Base-by-base conservation (phyloP, 2,329 filamentous ascomycete species). In the Pseudogymnoascus sp. region DNA sequence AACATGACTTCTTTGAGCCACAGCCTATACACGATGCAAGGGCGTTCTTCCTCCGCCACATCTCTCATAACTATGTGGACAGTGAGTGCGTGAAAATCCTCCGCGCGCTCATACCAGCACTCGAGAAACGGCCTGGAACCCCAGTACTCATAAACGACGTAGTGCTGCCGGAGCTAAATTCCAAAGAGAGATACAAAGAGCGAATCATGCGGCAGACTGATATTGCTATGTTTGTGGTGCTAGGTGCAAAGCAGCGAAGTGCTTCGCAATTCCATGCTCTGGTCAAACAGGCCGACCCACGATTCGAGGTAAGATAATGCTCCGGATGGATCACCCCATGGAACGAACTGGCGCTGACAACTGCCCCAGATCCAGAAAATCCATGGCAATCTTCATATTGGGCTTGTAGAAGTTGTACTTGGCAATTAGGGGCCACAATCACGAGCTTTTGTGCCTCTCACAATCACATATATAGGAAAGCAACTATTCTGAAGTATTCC, bases 41-140 rank as follows among this genome's bases (percentile, higher is more conserved):
- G 45, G 71, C 73, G 4, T 79, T 78, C 65, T 69, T 76, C 21
- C 72, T 78, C 36, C 73, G 77, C 23, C 73, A 71, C 65, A 72
- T 77, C 10, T 67, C 78, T 23, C 78, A 79, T 65, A 77, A 79
- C 63, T 78, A 74, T 74, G 69, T 69, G 19, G 75, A 78, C 62
- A 68, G 70, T 19, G 72, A 78, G 31, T 73, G 71, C 34, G 68
- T 74, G n/a, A 69, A 66, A 7, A 77, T 79, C 31, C 67, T 79
- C 41, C 66, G 66, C 25, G 68, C 70, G 4, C 41, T 78, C 3
- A 66, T 75, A 1, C 73, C 75, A 2, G 76, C 71, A 2, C 63
- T 78, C 63, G 73, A 73, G 65, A 67, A 68, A 6, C 43, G 37
- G 7, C 63, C 66, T 6, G 70, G 68, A 1, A 75, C 74, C 1